phyloP scores from a whole-genome alignment of 495 filamentous ascomycete genomes.

The Lepraria neglecta region DNA sequence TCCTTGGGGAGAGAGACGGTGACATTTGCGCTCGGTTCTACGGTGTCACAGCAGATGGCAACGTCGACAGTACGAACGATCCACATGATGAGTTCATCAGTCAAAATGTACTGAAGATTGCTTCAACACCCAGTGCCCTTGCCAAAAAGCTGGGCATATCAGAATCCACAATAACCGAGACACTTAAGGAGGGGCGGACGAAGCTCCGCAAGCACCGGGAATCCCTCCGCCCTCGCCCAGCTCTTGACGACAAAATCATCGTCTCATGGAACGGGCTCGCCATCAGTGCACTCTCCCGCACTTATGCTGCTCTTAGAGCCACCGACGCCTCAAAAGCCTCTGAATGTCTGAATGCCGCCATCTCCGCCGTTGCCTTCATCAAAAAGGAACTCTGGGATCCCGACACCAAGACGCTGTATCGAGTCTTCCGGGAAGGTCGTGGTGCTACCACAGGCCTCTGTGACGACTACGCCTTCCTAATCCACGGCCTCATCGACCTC shows the following conservation, averaged over 20 bases:
- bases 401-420: constrained; percentile 53
- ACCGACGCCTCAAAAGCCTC: constrained; percentile 52
- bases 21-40: constrained; percentile 77
- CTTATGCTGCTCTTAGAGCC: constrained; percentile 56
- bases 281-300: constrained; percentile 72
- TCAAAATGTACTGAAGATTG: constrained; percentile 55
- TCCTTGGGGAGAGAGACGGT: constrained; percentile 64
- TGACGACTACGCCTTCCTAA: constrained; percentile 91
- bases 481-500: constrained; percentile 75
- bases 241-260: constrained; percentile 86
- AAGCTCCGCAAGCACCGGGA: constrained; percentile 70
- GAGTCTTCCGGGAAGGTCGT: constrained; percentile 69
- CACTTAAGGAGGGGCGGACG: constrained; percentile 60
- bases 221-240: constrained; percentile 69
- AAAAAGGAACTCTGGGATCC: constrained; percentile 69
- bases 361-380: constrained; percentile 68
- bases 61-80: constrained; percentile 77
- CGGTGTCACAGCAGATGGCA: constrained; percentile 81
- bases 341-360: constrained; percentile 58
- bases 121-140: constrained; percentile 56
- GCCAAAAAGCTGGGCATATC: constrained; percentile 72
- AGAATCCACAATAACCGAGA: constrained; percentile 44
- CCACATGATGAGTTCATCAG: constrained; percentile 92
- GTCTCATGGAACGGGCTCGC: constrained; percentile 85
- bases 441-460: constrained; percentile 75